Evolutionary conservation across 768 basidiomycete genomes (phyloP).

Genomic region (Podaxis carcinomalis): DNA sequence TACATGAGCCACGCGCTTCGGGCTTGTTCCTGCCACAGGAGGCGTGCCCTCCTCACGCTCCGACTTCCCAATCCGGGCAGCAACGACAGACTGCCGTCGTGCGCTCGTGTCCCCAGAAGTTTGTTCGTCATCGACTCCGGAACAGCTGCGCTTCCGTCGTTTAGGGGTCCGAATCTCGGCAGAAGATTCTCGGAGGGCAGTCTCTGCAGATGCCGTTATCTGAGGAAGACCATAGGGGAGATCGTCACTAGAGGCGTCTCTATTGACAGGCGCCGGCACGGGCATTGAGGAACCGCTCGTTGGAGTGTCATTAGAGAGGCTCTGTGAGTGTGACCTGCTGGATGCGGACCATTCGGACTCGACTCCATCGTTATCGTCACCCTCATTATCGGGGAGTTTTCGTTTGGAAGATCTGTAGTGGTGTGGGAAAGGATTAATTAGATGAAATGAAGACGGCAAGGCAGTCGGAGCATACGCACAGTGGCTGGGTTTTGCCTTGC

Average conservation of each 20-base stretch:
- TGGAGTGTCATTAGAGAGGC: neutral
- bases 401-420: constrained; percentile 4
- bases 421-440: neutral
- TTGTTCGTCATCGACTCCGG: neutral
- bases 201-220: neutral
- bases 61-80: neutral
- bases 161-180: neutral
- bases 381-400: neutral
- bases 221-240: neutral
- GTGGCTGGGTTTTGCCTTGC: neutral
- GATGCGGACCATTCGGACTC: constrained; percentile 3
- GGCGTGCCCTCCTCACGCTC: neutral
- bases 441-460: neutral
- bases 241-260: neutral
- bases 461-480: neutral
- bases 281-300: neutral
- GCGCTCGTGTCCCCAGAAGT: neutral
- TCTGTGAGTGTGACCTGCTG: neutral
- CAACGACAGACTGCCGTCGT: neutral
- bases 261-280: neutral
- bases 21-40: neutral
- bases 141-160: neutral
- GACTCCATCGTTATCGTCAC: neutral
- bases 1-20: neutral
- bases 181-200: neutral